Evolutionary conservation across 2,329 filamentous ascomycete species (phyloP).

Genomic region (Pseudocercospora macadamiae): DNA sequence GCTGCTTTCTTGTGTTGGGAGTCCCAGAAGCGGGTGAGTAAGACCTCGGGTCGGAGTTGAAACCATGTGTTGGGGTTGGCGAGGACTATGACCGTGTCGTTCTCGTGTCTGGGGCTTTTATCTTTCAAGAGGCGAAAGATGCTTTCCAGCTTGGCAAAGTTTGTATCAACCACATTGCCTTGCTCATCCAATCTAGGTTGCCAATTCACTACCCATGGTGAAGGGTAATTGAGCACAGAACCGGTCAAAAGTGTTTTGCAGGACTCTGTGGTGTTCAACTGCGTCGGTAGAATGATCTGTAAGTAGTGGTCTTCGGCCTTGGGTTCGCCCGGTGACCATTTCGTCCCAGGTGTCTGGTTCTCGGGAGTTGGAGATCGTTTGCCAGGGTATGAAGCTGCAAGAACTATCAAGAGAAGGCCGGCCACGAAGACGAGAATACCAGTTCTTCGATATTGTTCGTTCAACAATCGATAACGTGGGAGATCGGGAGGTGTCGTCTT

Average conservation of each 20-base stretch:
- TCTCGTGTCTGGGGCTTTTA: slow-evolving; percentile 1
- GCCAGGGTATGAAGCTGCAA: not conserved
- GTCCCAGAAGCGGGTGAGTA: slow-evolving; percentile 14
- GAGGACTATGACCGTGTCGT: slow-evolving; percentile 15
- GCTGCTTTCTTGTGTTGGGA: slow-evolving; percentile 4
- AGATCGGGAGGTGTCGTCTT: not conserved
- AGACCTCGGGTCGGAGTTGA: slow-evolving; percentile 21
- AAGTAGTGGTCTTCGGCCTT: slow-evolving; percentile 15
- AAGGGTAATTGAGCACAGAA: slow-evolving; percentile 17
- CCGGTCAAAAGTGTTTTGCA: slow-evolving; percentile 22
- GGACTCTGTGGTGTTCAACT: slow-evolving; percentile 7
- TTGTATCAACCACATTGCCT: not conserved
- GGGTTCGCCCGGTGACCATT: not conserved
- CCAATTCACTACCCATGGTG: slow-evolving; percentile 17
- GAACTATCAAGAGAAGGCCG: not conserved
- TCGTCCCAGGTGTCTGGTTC: not conserved
- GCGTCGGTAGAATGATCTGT: slow-evolving; percentile 17
- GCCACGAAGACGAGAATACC: not conserved
- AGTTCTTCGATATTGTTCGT: not conserved
- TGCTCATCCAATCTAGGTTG: not conserved
- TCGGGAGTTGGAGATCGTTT: not conserved
- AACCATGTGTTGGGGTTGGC: slow-evolving; percentile 20
- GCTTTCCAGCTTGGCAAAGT: slow-evolving; percentile 12
- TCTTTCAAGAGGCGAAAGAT: slow-evolving; percentile 10
- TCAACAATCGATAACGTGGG: not conserved